Base-by-base conservation (phyloP, 116 monocot species). In the Phalaenopsis hybrid region DNA sequence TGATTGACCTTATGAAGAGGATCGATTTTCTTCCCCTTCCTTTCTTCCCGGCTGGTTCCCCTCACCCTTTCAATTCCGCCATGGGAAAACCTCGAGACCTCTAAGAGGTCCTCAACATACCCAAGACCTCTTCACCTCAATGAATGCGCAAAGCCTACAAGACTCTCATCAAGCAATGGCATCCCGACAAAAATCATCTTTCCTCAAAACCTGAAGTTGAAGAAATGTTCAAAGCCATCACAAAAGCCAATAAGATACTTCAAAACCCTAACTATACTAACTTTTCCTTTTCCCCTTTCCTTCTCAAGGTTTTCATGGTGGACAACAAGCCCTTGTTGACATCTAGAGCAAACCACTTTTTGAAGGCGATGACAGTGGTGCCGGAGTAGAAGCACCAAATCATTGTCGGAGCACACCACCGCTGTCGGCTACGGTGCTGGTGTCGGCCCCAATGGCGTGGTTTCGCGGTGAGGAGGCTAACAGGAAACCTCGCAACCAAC, bases 161-260 rank as follows among this genome's bases (percentile, higher is more conserved):
- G 59, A 79, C 85, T 48, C 92, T 93, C 15, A 93, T 88, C 57
- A 85, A 84, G 80, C 91, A 90, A 90, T 98, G 98, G 98, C 98
- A 98, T 81, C 98, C 98, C 6, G 95, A 98, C 84, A 98, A 98
- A 84, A 91, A 98, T 85, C 97, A 94, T 6, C 86, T 89, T 63
- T 89, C 93, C n/a, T 87, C 90, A 65, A 91, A 91, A 78, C 81
- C 76, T 21, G 89, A 95, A 69, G 98, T 93, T n/a, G 98, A 98
- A 81, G 88, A 95, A 58, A 87, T 81, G 58, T 98, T 98, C 92
- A 95, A 91, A 76, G 85, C 95, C 84, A 95, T 98, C 87, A 82
- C 92, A 11, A 82, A 98, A 65, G 98, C 98, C 41, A 95, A 98
- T 69, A 90, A 93, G 90, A 95, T 95, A 41, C 67, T 18, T 49